A percentile compares a stretch with the other conserved stretches of the same genome.
Evolutionary conservation across 768 basidiomycete species (phyloP).

Genomic region (Lactarius trivialis): DNA sequence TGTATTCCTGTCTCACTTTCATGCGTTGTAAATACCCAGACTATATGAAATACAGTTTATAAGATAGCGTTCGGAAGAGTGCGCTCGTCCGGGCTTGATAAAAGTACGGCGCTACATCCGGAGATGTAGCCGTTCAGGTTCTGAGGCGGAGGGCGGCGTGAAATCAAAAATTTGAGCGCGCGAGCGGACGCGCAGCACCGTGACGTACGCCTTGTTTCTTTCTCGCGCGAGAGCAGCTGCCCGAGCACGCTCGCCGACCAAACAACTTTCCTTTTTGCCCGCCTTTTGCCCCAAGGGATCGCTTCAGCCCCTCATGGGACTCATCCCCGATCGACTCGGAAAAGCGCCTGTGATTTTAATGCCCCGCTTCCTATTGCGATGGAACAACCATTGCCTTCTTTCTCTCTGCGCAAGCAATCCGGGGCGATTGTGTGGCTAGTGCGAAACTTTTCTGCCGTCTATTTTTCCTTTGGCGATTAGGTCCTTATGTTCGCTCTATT

Average conservation of each 20-base stretch:
- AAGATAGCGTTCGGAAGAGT: not conserved
- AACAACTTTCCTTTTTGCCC: too few relatives aligned
- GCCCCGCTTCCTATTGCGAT: not conserved
- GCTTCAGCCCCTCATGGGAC: too few relatives aligned
- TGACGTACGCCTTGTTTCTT: not conserved
- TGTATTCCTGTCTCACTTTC: not conserved
- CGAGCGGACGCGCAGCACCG: too few relatives aligned
- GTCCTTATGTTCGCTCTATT: not conserved
- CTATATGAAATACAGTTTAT: not conserved
- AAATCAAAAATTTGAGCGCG: too few relatives aligned
- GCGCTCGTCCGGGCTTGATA: not conserved
- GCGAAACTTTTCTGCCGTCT: not conserved
- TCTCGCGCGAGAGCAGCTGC: not conserved
- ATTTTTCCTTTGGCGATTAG: not conserved
- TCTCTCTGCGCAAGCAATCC: not conserved
- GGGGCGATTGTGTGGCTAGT: not conserved
- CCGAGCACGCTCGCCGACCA: too few relatives aligned
- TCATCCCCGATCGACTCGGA: too few relatives aligned
- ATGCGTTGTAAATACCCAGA: not conserved
- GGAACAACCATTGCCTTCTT: not conserved
- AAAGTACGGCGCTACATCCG: not conserved
- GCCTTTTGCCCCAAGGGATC: too few relatives aligned
- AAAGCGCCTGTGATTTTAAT: not conserved
- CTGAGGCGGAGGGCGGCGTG: not conserved
- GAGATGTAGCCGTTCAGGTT: too few relatives aligned